Evolutionary conservation across 2,329 filamentous ascomycete species (phyloP).

Genomic region (Chaetothyriales sp.): DNA sequence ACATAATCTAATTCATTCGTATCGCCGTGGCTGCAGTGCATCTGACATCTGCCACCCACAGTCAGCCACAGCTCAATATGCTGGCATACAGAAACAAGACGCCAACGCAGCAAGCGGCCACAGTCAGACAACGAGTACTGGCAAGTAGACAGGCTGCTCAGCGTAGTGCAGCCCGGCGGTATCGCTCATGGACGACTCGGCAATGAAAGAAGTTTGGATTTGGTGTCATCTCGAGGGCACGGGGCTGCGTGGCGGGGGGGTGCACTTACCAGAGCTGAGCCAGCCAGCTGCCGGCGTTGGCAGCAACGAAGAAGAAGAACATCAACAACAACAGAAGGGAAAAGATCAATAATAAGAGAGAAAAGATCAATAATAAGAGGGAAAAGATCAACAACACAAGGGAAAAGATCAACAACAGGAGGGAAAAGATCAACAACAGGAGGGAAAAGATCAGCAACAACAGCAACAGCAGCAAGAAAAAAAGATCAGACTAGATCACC

Average conservation of each 20-base stretch:
- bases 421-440: neutral
- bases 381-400: too few relatives aligned
- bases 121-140: constrained; percentile 56
- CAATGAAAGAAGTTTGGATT: constrained; percentile 47
- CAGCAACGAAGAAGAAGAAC: too few relatives aligned
- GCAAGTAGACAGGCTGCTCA: constrained; percentile 55
- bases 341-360: neutral
- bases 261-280: neutral
- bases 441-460: too few relatives aligned
- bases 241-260: neutral
- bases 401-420: neutral
- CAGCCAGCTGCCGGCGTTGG: too few relatives aligned
- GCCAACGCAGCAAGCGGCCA: neutral
- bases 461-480: neutral
- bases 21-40: too few relatives aligned
- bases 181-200: constrained; percentile 56
- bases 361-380: neutral
- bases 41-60: neutral
- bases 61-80: constrained; percentile 1
- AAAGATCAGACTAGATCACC: neutral
- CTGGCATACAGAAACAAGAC: constrained; percentile 10
- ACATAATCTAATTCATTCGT: neutral
- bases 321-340: neutral
- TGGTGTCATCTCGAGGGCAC: constrained; percentile 42
- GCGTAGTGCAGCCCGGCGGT: constrained; percentile 45